Conservation (phyloP, 2,329 filamentous ascomycete genomes). For the Colletotrichum musicola region DNA sequence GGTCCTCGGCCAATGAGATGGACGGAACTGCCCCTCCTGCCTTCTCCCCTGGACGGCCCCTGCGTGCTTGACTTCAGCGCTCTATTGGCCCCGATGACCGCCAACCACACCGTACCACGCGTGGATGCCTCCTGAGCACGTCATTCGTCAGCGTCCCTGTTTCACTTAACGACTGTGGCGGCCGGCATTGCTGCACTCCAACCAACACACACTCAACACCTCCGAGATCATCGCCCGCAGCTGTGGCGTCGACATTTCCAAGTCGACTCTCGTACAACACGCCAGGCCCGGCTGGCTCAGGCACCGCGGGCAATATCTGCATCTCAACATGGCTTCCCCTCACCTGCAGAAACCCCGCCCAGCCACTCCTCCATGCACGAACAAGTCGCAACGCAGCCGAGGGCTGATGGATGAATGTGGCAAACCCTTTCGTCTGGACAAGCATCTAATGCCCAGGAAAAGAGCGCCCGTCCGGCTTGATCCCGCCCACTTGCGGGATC, state of each 20-base stretch:
- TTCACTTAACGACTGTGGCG: conserved; percentile 24
- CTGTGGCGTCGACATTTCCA: conserved; percentile 14
- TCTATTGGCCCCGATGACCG: conserved; percentile 16
- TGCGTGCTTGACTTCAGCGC: neutral
- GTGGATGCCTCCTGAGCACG: conserved; percentile 1
- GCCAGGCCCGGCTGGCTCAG: neutral
- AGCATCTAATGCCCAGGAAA: conserved; percentile 9
- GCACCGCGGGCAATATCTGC: neutral
- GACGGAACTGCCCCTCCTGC: neutral
- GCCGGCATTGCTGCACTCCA: neutral
- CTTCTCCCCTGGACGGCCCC: conserved; percentile 14
- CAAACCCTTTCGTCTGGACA: conserved; percentile 19
- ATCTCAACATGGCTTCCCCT: neutral
- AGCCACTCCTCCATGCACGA: neutral
- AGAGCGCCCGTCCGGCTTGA: neutral
- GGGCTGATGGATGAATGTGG: neutral
- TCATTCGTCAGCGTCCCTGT: conserved; percentile 31
- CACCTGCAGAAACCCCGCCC: neutral
- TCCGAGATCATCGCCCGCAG: neutral
- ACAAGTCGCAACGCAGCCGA: neutral
- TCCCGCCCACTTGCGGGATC: neutral
- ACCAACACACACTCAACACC: conserved; percentile 8
- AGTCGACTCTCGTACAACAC: neutral
- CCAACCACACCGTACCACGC: conserved; percentile 9
- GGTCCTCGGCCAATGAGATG: neutral